phyloP scores from a whole-genome alignment of 2,329 filamentous ascomycete genomes.

The Fusarium sp. region DNA sequence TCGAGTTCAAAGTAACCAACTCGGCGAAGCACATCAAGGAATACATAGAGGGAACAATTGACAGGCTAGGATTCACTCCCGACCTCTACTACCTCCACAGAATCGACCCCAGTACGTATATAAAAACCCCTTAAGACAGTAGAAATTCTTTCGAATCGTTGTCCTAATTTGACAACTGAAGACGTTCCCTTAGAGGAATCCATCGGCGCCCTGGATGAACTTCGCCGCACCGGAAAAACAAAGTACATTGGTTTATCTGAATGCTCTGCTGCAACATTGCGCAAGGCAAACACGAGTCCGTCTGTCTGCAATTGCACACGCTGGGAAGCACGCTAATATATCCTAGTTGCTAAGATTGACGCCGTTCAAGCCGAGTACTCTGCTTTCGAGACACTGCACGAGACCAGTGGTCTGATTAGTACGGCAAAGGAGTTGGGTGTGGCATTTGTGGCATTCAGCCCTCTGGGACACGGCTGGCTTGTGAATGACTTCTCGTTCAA shows the following conservation, averaged over 20 bases:
- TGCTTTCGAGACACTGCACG: background rate
- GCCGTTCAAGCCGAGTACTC: background rate
- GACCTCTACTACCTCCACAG: background rate
- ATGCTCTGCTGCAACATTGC: background rate
- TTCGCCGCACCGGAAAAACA: background rate
- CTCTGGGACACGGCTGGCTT: slow-evolving; percentile 60
- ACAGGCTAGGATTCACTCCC: background rate
- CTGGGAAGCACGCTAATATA: too few relatives aligned
- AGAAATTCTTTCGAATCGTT: too few relatives aligned
- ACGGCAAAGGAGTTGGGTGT: background rate
- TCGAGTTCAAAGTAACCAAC: background rate
- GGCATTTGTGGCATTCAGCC: slow-evolving; percentile 56
- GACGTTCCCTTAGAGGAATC: too few relatives aligned
- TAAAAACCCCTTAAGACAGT: too few relatives aligned
- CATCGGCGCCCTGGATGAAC: background rate
- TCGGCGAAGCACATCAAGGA: background rate
- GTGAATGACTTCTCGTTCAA: too few relatives aligned
- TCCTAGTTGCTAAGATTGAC: background rate
- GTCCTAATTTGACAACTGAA: too few relatives aligned
- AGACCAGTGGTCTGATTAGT: background rate
- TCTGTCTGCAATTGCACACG: too few relatives aligned
- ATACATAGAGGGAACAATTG: background rate
- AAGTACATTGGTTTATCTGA: background rate
- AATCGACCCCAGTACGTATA: background rate
- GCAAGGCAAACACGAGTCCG: background rate